These are phyloP conservation scores for Stipa capillata DNA, from an alignment of 176 grass and related monocot genomes.

Conservation along the genomic window DNA sequence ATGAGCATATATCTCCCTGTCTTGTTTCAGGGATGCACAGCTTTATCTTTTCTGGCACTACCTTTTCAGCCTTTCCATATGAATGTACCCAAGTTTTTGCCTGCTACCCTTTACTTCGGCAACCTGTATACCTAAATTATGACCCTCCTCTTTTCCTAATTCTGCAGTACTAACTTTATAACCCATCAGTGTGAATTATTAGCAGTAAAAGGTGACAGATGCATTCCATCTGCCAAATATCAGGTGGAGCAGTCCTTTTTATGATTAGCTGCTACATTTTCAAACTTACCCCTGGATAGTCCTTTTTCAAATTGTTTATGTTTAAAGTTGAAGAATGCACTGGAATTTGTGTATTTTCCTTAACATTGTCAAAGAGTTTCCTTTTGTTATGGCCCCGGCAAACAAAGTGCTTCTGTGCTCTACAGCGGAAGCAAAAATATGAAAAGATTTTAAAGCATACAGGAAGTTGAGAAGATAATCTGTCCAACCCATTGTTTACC, in stretches of 20 bases:
- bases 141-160: slow-evolving; percentile 26
- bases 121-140: slow-evolving; percentile 24
- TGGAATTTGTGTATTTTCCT: neutral
- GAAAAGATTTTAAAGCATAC: neutral
- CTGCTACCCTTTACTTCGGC: slow-evolving; percentile 30
- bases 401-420: neutral
- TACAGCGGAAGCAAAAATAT: neutral
- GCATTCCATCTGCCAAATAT: slow-evolving; percentile 32
- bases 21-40: slow-evolving; percentile 24
- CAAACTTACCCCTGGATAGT: neutral
- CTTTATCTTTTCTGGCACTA: slow-evolving; percentile 36
- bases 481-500: neutral
- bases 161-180: slow-evolving; percentile 40
- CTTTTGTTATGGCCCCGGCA: neutral
- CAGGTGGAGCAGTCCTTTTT: slow-evolving; percentile 9
- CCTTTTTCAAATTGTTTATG: neutral
- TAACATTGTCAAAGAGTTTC: neutral
- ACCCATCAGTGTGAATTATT: slow-evolving; percentile 36
- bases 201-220: slow-evolving; percentile 18
- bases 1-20: slow-evolving; percentile 5
- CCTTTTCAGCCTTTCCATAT: slow-evolving; percentile 50
- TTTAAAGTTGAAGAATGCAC: slow-evolving; percentile 8
- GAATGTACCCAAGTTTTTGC: slow-evolving; percentile 19
- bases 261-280: slow-evolving; percentile 11
- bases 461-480: neutral